Conservation (phyloP, 768 basidiomycete genomes). For the Pleurotus citrinopileatus region DNA sequence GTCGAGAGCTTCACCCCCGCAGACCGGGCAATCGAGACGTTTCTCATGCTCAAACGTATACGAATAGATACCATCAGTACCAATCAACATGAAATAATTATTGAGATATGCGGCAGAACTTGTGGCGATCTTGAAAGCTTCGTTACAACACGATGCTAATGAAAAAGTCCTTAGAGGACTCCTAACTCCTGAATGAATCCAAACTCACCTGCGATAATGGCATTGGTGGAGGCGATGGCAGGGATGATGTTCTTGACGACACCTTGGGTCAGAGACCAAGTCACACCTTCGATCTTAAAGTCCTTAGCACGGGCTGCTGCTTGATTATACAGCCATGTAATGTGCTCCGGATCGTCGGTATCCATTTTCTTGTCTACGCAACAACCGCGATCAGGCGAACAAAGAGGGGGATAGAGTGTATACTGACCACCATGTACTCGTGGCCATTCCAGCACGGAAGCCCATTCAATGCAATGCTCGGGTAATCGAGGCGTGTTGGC, state of each 20-base stretch:
- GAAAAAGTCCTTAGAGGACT: not conserved
- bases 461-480: slow-evolving; percentile 99
- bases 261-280: slow-evolving; percentile 96
- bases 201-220: slow-evolving; percentile 90
- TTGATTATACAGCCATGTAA: slow-evolving; percentile 84
- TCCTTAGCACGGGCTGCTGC: slow-evolving; percentile 84
- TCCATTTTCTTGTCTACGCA: slow-evolving; percentile 88
- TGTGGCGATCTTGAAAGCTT: slow-evolving; percentile 98
- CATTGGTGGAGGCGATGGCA: slow-evolving; percentile 97
- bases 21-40: slow-evolving; percentile 93
- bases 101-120: slow-evolving; percentile 91
- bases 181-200: not conserved
- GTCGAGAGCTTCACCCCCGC: slow-evolving; percentile 86
- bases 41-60: slow-evolving; percentile 96
- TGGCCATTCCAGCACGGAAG: slow-evolving; percentile 99
- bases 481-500: slow-evolving; percentile 97
- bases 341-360: slow-evolving; percentile 96
- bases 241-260: slow-evolving; percentile 99
- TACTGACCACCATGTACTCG: slow-evolving; percentile 76
- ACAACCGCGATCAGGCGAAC: not conserved
- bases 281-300: slow-evolving; percentile 97
- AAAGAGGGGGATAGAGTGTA: not conserved
- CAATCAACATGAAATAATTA: slow-evolving; percentile 98
- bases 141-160: slow-evolving; percentile 93
- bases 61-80: slow-evolving; percentile 94